These are phyloP conservation scores for Colletotrichum chlorophyti DNA, from an alignment of 2,329 filamentous ascomycete species.

Conservation along the genomic window DNA sequence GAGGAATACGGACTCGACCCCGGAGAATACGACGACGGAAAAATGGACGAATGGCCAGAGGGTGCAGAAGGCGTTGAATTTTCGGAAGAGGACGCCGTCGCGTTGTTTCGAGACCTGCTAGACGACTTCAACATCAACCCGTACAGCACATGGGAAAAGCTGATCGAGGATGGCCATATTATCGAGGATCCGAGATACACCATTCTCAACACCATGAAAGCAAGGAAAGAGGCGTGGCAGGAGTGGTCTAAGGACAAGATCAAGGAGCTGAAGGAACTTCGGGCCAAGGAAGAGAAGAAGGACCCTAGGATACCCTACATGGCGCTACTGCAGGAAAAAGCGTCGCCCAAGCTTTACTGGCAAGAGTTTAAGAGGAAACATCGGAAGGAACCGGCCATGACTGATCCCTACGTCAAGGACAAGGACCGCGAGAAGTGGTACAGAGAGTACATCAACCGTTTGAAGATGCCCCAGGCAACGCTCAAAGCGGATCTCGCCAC, in stretches of 20 bases:
- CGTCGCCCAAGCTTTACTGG: conserved; percentile 95
- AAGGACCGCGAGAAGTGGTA: conserved; percentile 84
- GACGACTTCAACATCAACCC: conserved; percentile 84
- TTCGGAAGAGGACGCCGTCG: conserved; percentile 76
- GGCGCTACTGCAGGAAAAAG: conserved; percentile 79
- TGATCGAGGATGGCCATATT: conserved; percentile 82
- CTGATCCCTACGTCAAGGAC: conserved; percentile 72
- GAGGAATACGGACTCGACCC: conserved; percentile 81
- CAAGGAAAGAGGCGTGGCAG: conserved; percentile 82
- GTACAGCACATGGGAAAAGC: conserved; percentile 89
- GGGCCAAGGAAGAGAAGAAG: conserved; percentile 77
- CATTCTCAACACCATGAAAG: conserved; percentile 79
- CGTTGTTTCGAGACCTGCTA: conserved; percentile 84
- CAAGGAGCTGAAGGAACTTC: conserved; percentile 72
- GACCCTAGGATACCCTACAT: conserved; percentile 87
- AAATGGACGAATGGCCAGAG: conserved; percentile 69
- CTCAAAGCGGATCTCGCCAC: conserved; percentile 74
- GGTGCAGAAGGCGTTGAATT: conserved; percentile 74
- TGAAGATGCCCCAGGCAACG: conserved; percentile 70
- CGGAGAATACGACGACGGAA: conserved; percentile 75
- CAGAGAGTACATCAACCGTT: conserved; percentile 72
- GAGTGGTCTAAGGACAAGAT: conserved; percentile 84
- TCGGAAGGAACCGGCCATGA: conserved; percentile 82
- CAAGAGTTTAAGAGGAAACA: conserved; percentile 94
- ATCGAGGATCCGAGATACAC: conserved; percentile 89